Evolutionary conservation across 495 filamentous ascomycete genomes (phyloP).

Genomic region (Filosporella fistucella): DNA sequence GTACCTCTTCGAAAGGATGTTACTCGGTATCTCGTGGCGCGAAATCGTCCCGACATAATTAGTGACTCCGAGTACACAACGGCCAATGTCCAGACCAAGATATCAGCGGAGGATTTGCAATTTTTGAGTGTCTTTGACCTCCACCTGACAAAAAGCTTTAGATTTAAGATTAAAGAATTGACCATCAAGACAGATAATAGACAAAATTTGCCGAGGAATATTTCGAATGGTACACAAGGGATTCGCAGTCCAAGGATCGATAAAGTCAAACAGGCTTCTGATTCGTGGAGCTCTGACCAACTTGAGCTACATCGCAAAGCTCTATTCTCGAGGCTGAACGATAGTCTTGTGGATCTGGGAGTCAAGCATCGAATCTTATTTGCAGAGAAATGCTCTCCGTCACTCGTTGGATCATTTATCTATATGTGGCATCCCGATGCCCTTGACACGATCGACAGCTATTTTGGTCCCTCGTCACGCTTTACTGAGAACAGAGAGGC

Average conservation of each 20-base stretch:
- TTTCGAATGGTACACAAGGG: too few relatives aligned
- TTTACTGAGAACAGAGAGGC: conserved; percentile 3
- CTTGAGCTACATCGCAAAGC: too few relatives aligned
- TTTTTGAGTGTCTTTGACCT: not conserved
- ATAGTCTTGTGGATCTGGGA: conserved; percentile 13
- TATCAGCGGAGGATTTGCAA: not conserved
- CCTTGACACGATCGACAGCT: conserved; percentile 13
- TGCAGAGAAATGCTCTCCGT: conserved; percentile 8
- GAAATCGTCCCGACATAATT: not conserved
- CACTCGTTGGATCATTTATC: conserved; percentile 6
- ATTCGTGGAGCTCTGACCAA: too few relatives aligned
- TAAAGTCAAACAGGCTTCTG: too few relatives aligned
- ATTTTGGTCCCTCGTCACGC: conserved; percentile 7
- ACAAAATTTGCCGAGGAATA: too few relatives aligned
- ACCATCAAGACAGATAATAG: too few relatives aligned
- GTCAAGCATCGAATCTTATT: conserved; percentile 13
- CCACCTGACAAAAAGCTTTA: not conserved
- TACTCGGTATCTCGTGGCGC: too few relatives aligned
- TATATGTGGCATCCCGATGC: conserved; percentile 17
- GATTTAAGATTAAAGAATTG: too few relatives aligned
- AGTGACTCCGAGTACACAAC: not conserved
- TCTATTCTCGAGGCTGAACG: too few relatives aligned
- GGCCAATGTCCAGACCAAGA: not conserved
- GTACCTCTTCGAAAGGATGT: not conserved
- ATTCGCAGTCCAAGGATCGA: too few relatives aligned